Evolutionary conservation across 345 rosid genomes (phyloP).

Genomic region (Hevea brasiliensis): DNA sequence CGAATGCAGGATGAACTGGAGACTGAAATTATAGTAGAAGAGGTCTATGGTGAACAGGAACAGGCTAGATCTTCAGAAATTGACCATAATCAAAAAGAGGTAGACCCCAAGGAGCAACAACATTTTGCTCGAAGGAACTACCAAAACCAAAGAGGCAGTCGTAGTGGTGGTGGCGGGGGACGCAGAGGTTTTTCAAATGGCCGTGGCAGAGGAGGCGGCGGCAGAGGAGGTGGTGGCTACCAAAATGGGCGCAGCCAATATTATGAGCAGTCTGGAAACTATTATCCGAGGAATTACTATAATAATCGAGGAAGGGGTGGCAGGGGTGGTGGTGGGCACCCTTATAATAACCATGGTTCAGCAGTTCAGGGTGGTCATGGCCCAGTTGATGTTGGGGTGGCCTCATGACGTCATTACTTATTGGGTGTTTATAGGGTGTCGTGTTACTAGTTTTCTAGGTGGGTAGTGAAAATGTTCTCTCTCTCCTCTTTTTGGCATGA

Average conservation of each 20-base stretch:
- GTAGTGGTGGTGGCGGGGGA: slow-evolving; percentile 50
- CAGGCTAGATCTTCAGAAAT: slow-evolving; percentile 37
- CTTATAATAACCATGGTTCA: slow-evolving; percentile 41
- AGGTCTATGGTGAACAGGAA: slow-evolving; percentile 42
- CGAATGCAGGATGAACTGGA: slow-evolving; percentile 48
- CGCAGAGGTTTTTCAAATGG: slow-evolving; percentile 70
- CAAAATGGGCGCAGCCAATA: slow-evolving; percentile 65
- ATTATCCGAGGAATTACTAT: slow-evolving; percentile 63
- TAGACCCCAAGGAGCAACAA: slow-evolving; percentile 49
- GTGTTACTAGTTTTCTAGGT: slow-evolving; percentile 2
- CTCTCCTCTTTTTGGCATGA: slow-evolving; percentile 4
- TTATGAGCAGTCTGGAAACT: slow-evolving; percentile 67
- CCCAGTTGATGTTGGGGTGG: slow-evolving; percentile 50
- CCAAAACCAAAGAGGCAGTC: slow-evolving; percentile 71
- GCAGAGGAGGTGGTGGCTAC: slow-evolving; percentile 60
- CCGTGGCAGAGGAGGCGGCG: slow-evolving; percentile 65
- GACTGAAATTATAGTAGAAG: slow-evolving; percentile 46
- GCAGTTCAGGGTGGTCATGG: slow-evolving; percentile 51
- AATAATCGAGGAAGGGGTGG: slow-evolving; percentile 64
- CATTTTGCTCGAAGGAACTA: slow-evolving; percentile 52
- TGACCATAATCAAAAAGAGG: slow-evolving; percentile 41
- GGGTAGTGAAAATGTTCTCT: slow-evolving; percentile 5
- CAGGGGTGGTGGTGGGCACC: slow-evolving; percentile 55
- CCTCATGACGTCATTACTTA: slow-evolving; percentile 31
- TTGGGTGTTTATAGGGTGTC: neutral